These are phyloP conservation scores for Phytophthora chlamydospora DNA, from an alignment of 352 stramenopile species.

Conservation along the genomic window DNA sequence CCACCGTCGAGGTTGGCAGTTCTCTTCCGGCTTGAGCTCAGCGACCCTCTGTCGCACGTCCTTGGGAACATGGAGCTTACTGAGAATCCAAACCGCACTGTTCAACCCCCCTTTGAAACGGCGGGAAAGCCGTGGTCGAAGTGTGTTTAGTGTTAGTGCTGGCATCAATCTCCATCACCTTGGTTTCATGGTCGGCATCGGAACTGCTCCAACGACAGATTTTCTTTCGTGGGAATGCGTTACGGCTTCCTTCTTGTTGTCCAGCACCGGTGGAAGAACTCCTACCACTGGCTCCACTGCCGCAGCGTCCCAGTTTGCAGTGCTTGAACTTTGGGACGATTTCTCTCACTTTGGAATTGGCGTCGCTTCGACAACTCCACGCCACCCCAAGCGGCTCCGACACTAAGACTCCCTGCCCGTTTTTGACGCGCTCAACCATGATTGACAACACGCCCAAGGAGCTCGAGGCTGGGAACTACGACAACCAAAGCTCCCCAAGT, in stretches of 20 bases:
- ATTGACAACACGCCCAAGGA: constrained; percentile 19
- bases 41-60: constrained; percentile 6
- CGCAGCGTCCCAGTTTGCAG: constrained; percentile 10
- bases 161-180: neutral
- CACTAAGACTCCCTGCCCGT: neutral
- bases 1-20: neutral
- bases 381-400: neutral
- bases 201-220: neutral
- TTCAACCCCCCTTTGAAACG: constrained; percentile 10
- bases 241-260: constrained; percentile 4
- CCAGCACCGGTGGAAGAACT: constrained; percentile 8
- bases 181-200: constrained; percentile 5
- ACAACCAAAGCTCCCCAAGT: constrained; percentile 19
- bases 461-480: constrained; percentile 30
- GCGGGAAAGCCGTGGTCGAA: neutral
- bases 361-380: constrained; percentile 8
- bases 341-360: constrained; percentile 19
- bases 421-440: constrained; percentile 1
- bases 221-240: constrained; percentile 8
- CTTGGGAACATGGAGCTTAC: neutral
- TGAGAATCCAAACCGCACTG: constrained; percentile 8
- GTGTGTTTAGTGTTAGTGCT: neutral
- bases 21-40: constrained; percentile 9
- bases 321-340: neutral
- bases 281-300: constrained; percentile 25